Conservation (phyloP, 306 rosid genomes). For the Quercus aquifolioides region DNA sequence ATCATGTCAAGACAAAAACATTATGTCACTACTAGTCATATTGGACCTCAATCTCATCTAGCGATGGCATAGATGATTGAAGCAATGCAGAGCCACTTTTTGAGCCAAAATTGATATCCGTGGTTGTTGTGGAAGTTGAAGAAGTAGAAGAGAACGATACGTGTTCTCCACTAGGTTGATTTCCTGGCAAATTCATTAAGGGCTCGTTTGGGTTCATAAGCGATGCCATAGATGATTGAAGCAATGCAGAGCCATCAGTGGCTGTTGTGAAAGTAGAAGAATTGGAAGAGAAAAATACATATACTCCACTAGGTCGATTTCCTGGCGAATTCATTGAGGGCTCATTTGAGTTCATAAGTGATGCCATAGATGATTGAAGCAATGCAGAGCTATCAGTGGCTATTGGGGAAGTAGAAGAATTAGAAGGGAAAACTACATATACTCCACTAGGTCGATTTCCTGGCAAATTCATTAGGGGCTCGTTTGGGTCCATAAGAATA, state of each 20-base stretch:
- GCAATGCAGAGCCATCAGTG: too few species aligned
- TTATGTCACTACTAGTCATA: background rate
- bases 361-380: too few species aligned
- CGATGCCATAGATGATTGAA: too few species aligned
- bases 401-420: conserved; percentile 20
- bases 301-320: too few species aligned
- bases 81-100: background rate
- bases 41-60: background rate
- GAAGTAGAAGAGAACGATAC: too few species aligned
- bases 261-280: background rate
- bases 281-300: background rate
- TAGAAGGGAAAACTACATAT: conserved; percentile 27
- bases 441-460: conserved; percentile 34
- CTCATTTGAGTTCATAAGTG: too few species aligned
- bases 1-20: too few species aligned
- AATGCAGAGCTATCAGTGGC: too few species aligned
- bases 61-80: background rate
- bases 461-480: conserved; percentile 46
- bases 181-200: too few species aligned
- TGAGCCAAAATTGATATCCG: conserved; percentile 18
- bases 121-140: background rate
- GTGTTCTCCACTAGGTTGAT: too few species aligned
- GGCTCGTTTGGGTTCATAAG: too few species aligned
- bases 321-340: too few species aligned
- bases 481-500: conserved; percentile 40